Evolutionary conservation across 139 green algal species (phyloP).

Genomic region (Picochlorum sp.): DNA sequence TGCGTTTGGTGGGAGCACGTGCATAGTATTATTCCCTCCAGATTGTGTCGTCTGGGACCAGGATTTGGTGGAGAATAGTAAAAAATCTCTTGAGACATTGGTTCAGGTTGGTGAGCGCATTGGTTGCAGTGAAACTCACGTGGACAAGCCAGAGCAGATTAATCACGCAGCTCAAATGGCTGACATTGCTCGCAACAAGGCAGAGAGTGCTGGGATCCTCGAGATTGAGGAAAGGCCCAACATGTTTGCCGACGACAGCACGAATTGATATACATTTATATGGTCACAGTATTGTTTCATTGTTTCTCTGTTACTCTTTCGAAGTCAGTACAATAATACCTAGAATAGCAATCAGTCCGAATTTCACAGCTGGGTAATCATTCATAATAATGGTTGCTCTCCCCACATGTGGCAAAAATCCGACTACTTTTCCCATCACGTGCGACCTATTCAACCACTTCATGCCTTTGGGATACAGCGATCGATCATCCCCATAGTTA

Average conservation of each 20-base stretch:
- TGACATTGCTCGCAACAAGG: too few relatives aligned
- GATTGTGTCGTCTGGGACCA: constrained; percentile 16
- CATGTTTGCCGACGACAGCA: too few relatives aligned
- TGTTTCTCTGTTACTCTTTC: constrained; percentile 58
- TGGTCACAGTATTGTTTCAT: too few relatives aligned
- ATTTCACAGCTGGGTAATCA: constrained; percentile 88
- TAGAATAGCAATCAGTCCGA: constrained; percentile 74
- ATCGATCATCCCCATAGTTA: constrained; percentile 87
- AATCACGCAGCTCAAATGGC: too few relatives aligned
- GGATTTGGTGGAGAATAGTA: constrained; percentile 23
- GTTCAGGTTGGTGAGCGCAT: constrained; percentile 34
- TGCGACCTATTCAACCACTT: constrained; percentile 79
- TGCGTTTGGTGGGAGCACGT: constrained; percentile 38
- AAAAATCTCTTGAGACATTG: constrained; percentile 26
- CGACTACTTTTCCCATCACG: constrained; percentile 90
- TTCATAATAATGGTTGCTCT: constrained; percentile 99
- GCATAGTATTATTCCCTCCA: constrained; percentile 23
- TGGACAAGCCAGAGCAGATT: not conserved
- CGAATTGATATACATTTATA: too few relatives aligned
- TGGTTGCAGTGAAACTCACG: not conserved
- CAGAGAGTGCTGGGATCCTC: not conserved
- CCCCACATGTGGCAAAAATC: constrained; percentile 86
- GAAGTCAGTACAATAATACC: constrained; percentile 88
- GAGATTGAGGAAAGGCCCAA: not conserved
- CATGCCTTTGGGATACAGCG: constrained; percentile 78